Base-by-base conservation (phyloP, 108 stramenopile genomes). In the Mediolabrus comicus region DNA sequence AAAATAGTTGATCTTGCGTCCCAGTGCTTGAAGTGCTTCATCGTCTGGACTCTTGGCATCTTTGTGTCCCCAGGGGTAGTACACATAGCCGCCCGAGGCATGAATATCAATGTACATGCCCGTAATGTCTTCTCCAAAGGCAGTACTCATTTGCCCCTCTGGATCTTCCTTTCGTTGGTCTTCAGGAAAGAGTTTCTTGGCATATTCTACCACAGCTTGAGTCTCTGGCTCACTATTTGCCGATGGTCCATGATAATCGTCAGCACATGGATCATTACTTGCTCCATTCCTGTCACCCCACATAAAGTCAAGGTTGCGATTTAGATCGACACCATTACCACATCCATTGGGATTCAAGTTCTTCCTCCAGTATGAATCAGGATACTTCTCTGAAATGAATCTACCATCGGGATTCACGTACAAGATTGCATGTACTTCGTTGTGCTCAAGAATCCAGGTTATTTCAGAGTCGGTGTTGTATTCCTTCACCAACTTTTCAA, bases 321-420 rank as follows among this genome's bases (percentile, higher is more conserved):
- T 88, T 30, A 88, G 46, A 55, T 88, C 87, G 17, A 86, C 85
- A 2, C 87, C 87, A 31, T 29, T 43, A 1, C 38, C 24, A n/a
- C 60, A 51, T 3, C 35, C 49, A 28, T 67, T 60, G 2, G 62
- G 54, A 27, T 81, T 80, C 22, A 78, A 32, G 59, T 87, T 87
- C 67, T 87, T 87, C 9, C 86, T 67, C 53, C 71, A 67, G 0
- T 32, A 53, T 1, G 17, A 29, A 4, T 33, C 24, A 12, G 67
- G 74, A 60, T 73, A 59, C 11, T 61, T 75, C 43, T 88, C 85
- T 0, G 77, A 75, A 9, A 78, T 32, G 6, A 28, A 38, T 25
- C 87, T 77, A 13, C 87, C 87, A 74, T 88, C 87, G 0, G 85
- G 85, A 66, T 88, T 88, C 25, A 76, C 79, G 25, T 76, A 65